These are phyloP conservation scores for Candida pini DNA, from an alignment of 805 yeast species.

Conservation along the genomic window DNA sequence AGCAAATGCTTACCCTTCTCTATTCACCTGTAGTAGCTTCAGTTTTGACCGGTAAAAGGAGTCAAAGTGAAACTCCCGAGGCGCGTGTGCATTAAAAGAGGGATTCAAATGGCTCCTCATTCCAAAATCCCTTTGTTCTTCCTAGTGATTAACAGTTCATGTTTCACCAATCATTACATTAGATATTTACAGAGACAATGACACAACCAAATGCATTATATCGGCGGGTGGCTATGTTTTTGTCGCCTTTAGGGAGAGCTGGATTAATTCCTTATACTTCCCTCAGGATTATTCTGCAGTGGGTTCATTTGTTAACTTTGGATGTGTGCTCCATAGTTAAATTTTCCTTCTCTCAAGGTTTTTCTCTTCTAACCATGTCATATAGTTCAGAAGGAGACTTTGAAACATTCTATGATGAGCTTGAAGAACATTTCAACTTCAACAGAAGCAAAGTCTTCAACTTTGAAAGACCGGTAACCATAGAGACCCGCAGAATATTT, in stretches of 20 bases:
- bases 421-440: conserved; percentile 15
- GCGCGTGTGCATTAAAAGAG: too few relatives aligned
- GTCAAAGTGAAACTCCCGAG: too few relatives aligned
- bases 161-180: neutral
- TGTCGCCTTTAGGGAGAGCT: conserved; percentile 20
- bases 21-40: too few relatives aligned
- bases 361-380: conserved; percentile 20
- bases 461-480: conserved; percentile 14
- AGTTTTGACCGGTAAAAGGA: too few relatives aligned
- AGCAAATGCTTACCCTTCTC: neutral
- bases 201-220: neutral
- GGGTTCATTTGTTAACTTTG: conserved; percentile 10
- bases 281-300: conserved; percentile 19
- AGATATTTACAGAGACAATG: neutral
- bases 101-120: too few relatives aligned
- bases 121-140: neutral
- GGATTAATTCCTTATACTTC: conserved; percentile 19
- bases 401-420: conserved; percentile 15
- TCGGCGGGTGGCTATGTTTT: neutral
- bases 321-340: conserved; percentile 14
- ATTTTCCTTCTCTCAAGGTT: conserved; percentile 17
- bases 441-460: conserved; percentile 16
- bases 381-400: conserved; percentile 18
- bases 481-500: conserved; percentile 14
- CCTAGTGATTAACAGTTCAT: neutral